A percentile compares a stretch with the other conserved stretches of the same genome.
phyloP scores from a whole-genome alignment of 176 grass and related monocot species.

The Phoenix dactylifera region DNA sequence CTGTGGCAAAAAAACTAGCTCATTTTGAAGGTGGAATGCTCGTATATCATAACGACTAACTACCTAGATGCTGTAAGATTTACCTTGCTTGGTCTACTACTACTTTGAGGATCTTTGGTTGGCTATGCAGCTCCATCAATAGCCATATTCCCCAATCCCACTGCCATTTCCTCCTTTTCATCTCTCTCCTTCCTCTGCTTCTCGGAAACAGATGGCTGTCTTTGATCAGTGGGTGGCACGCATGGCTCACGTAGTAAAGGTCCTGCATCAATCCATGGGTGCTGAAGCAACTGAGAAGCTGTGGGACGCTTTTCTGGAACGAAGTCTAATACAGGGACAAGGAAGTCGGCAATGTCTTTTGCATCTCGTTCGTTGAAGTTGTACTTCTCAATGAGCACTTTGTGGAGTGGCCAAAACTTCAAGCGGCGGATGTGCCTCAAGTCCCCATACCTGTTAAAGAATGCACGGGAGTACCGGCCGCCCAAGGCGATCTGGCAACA shows the following conservation, averaged over 20 bases:
- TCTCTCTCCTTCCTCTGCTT: slow-evolving; percentile 64
- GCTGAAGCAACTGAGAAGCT: slow-evolving; percentile 64
- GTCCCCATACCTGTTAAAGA: slow-evolving; percentile 93
- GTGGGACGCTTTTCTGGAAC: slow-evolving; percentile 86
- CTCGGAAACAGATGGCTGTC: slow-evolving; percentile 33
- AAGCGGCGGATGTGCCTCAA: slow-evolving; percentile 88
- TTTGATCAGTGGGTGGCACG: slow-evolving; percentile 7
- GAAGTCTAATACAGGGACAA: slow-evolving; percentile 91
- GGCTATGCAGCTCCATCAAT: slow-evolving; percentile 48
- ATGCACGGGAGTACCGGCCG: slow-evolving; percentile 75
- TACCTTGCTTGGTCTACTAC: slow-evolving; percentile 22
- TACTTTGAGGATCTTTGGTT: slow-evolving; percentile 21
- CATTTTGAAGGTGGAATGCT: not conserved
- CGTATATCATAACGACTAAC: slow-evolving; percentile 15
- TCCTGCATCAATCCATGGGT: slow-evolving; percentile 69
- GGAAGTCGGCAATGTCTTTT: slow-evolving; percentile 66
- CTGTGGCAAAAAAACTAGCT: not conserved
- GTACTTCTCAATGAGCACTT: slow-evolving; percentile 89
- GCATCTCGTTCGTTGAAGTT: slow-evolving; percentile 61
- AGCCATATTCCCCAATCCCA: slow-evolving; percentile 72
- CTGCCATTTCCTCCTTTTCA: slow-evolving; percentile 65
- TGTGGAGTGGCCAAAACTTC: slow-evolving; percentile 92
- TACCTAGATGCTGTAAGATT: slow-evolving; percentile 52
- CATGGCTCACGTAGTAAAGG: slow-evolving; percentile 36
- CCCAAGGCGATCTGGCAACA: slow-evolving; percentile 70